These are phyloP conservation scores for Albifimbria verrucaria DNA, from an alignment of 2,329 filamentous ascomycete genomes.

Conservation along the genomic window DNA sequence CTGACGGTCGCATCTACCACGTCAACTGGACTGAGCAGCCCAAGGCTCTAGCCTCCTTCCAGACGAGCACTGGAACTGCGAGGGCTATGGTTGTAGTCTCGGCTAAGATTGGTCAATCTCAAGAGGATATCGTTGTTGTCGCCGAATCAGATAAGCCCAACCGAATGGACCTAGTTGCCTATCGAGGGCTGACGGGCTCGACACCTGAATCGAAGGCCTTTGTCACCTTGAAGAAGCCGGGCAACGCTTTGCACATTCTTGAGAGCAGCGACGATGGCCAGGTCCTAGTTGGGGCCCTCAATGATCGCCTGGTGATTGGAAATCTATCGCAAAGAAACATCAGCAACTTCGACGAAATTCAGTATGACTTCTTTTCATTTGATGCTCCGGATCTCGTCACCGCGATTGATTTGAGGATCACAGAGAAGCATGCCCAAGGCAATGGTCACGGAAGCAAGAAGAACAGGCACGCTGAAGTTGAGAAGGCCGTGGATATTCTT, in stretches of 20 bases:
- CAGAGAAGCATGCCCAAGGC: slow-evolving; percentile 7
- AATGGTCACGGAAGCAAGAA: slow-evolving; percentile 12
- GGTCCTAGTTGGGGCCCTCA: slow-evolving; percentile 45
- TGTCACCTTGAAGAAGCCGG: slow-evolving; percentile 32
- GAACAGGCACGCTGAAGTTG: slow-evolving; percentile 20
- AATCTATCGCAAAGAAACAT: slow-evolving; percentile 17
- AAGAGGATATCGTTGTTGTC: slow-evolving; percentile 44
- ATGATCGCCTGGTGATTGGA: slow-evolving; percentile 34
- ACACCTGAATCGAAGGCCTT: slow-evolving; percentile 30
- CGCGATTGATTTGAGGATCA: slow-evolving; percentile 59
- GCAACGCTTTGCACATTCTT: slow-evolving; percentile 37
- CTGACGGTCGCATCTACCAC: slow-evolving; percentile 53
- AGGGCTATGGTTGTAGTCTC: slow-evolving; percentile 42
- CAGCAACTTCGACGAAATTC: slow-evolving; percentile 22
- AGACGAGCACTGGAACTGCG: slow-evolving; percentile 38
- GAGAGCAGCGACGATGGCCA: slow-evolving; percentile 51
- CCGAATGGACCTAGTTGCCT: slow-evolving; percentile 41
- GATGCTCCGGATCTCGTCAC: slow-evolving; percentile 62
- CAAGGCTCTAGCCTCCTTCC: slow-evolving; percentile 39
- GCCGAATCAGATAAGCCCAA: slow-evolving; percentile 37
- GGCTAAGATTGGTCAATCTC: slow-evolving; percentile 28
- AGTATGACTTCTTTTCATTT: slow-evolving; percentile 56
- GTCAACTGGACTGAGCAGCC: slow-evolving; percentile 55
- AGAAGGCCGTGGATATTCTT: slow-evolving; percentile 64
- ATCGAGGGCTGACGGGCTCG: slow-evolving; percentile 30